Conservation (phyloP, 1,284 basidiomycete genomes). For the Vanrija pseudolonga region DNA sequence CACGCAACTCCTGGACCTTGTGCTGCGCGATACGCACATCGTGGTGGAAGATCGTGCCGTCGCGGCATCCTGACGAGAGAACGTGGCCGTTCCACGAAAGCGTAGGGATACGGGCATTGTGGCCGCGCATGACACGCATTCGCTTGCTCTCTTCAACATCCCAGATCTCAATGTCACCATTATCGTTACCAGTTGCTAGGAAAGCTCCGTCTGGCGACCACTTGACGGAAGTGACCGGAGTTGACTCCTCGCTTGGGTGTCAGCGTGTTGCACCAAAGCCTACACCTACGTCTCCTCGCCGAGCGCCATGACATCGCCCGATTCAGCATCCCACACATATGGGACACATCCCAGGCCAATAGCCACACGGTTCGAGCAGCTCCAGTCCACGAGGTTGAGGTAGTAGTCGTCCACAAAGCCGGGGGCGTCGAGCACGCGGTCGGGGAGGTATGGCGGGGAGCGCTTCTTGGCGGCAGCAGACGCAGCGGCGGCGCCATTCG, state of each 20-base stretch:
- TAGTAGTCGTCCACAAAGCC: slow-evolving; percentile 97
- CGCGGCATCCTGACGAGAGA: slow-evolving; percentile 79
- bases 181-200: slow-evolving; percentile 75
- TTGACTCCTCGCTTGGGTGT: slow-evolving; percentile 45
- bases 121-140: slow-evolving; percentile 81
- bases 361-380: slow-evolving; percentile 75
- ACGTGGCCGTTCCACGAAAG: slow-evolving; percentile 83
- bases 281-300: slow-evolving; percentile 45
- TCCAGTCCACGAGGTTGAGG: slow-evolving; percentile 90
- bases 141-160: slow-evolving; percentile 77
- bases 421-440: slow-evolving; percentile 90
- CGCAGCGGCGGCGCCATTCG: slow-evolving; percentile 8
- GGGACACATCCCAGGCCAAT: slow-evolving; percentile 78
- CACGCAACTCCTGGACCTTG: slow-evolving; percentile 81
- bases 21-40: slow-evolving; percentile 83
- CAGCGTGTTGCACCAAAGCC: too few species aligned
- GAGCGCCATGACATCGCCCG: slow-evolving; percentile 74
- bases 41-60: slow-evolving; percentile 90
- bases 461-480: slow-evolving; percentile 31
- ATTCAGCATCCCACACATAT: slow-evolving; percentile 92
- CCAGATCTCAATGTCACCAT: slow-evolving; percentile 92
- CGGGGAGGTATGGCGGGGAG: slow-evolving; percentile 61
- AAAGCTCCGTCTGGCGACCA: slow-evolving; percentile 85
- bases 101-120: slow-evolving; percentile 69
- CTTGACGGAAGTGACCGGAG: slow-evolving; percentile 71